Percentiles rank a stretch among this genome's conserved stretches.
phyloP scores from a whole-genome alignment of 2,329 filamentous ascomycete genomes.

The Chaetomium globosum region DNA sequence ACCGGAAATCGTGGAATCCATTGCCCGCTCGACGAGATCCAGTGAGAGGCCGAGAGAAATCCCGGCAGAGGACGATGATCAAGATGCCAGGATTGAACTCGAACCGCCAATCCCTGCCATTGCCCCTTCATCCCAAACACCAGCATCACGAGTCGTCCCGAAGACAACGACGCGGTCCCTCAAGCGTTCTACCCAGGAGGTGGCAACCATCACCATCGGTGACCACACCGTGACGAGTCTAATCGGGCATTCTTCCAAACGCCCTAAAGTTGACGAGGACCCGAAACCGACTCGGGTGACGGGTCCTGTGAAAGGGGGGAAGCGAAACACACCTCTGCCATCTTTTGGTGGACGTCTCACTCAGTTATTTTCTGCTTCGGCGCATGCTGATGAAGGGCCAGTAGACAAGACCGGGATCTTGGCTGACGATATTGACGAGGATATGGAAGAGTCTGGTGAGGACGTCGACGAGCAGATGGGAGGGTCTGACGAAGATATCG shows the following conservation, averaged over 20 bases:
- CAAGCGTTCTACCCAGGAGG: constrained; percentile 62
- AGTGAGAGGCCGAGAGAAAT: constrained; percentile 21
- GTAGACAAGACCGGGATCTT: constrained; percentile 29
- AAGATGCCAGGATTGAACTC: constrained; percentile 8
- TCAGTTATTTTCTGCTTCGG: constrained; percentile 50
- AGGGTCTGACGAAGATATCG: background rate
- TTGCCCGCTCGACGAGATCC: background rate
- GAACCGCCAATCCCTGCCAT: constrained; percentile 35
- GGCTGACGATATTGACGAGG: constrained; percentile 27
- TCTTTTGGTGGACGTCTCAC: constrained; percentile 50
- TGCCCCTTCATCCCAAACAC: constrained; percentile 40
- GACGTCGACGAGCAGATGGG: constrained; percentile 7
- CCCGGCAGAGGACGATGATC: constrained; percentile 29
- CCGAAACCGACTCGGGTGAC: constrained; percentile 4
- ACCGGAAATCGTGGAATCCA: background rate
- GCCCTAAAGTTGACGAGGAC: constrained; percentile 37
- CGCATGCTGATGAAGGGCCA: constrained; percentile 33
- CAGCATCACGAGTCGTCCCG: constrained; percentile 36
- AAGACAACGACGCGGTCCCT: constrained; percentile 41
- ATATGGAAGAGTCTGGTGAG: constrained; percentile 24
- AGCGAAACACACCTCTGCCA: constrained; percentile 41
- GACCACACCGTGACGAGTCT: constrained; percentile 66
- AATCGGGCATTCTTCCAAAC: constrained; percentile 61
- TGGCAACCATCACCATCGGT: constrained; percentile 76
- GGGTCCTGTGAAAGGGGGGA: constrained; percentile 19